phyloP scores from a whole-genome alignment of 2,329 filamentous ascomycete species.

The Cordyceps pruinosa region DNA sequence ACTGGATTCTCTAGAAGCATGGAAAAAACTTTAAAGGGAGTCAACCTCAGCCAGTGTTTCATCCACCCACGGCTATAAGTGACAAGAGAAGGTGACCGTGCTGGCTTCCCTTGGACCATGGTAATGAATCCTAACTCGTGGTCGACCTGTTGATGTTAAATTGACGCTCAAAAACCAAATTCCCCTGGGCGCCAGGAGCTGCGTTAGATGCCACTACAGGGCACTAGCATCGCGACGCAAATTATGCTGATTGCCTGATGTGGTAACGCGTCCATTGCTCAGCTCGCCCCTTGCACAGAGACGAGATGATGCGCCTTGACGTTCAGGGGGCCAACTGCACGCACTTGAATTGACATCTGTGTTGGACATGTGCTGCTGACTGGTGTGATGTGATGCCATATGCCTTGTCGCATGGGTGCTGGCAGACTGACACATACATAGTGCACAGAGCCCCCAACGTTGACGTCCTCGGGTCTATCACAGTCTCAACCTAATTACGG shows the following conservation, averaged over 20 bases:
- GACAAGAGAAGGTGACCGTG: no score
- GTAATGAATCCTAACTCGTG: no score
- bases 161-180: not conserved
- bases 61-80: no score
- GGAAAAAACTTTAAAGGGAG: not conserved
- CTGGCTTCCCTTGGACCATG: no score
- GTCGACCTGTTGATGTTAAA: not conserved
- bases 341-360: not conserved
- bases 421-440: not conserved
- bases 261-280: not conserved
- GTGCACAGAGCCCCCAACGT: not conserved
- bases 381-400: not conserved
- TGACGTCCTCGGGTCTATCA: not conserved
- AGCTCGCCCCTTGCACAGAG: not conserved
- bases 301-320: not conserved
- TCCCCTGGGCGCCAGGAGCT: not conserved
- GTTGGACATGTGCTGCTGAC: not conserved
- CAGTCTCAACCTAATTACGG: constrained; percentile 4
- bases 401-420: not conserved
- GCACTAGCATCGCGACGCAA: not conserved
- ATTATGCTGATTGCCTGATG: not conserved
- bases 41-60: not conserved
- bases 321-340: not conserved
- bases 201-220: not conserved
- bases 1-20: not conserved